Conservation (phyloP, 805 yeast species). For the Wickerhamomyces bisporus region DNA sequence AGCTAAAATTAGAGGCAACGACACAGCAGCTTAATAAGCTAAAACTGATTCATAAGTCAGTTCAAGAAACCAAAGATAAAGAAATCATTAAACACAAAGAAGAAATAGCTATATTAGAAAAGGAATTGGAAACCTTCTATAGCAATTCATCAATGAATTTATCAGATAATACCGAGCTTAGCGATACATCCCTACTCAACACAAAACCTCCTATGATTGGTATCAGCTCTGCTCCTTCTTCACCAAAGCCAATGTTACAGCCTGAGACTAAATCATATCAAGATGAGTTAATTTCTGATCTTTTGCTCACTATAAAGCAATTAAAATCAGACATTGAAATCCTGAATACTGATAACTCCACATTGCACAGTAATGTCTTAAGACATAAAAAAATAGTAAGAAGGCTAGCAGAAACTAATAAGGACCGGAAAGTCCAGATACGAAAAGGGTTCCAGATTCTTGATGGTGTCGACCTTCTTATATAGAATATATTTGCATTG, state of each 20-base stretch:
- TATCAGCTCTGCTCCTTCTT: background rate
- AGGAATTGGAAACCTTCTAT: constrained; percentile 7
- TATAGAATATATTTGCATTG: no score
- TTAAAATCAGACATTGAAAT: constrained; percentile 13
- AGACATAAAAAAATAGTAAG: constrained; percentile 18
- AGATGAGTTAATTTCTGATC: constrained; percentile 15
- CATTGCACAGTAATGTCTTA: constrained; percentile 3
- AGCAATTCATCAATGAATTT: background rate
- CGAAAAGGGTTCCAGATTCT: constrained; percentile 17
- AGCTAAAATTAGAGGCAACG: constrained; percentile 6
- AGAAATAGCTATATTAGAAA: constrained; percentile 9
- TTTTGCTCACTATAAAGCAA: constrained; percentile 18
- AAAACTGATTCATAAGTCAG: constrained; percentile 7
- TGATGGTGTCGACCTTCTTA: constrained; percentile 18
- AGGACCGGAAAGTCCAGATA: constrained; percentile 13
- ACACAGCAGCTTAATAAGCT: constrained; percentile 9
- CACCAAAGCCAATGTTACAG: constrained; percentile 2
- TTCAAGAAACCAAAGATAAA: constrained; percentile 7
- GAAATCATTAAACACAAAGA: constrained; percentile 8
- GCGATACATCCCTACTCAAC: background rate
- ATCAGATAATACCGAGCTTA: background rate
- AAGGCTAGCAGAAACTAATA: constrained; percentile 11
- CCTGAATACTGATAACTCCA: constrained; percentile 9
- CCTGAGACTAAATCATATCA: constrained; percentile 1
- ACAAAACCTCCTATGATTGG: background rate